Base-by-base conservation (phyloP, 2,329 filamentous ascomycete genomes). In the Colletotrichum eremochloae region DNA sequence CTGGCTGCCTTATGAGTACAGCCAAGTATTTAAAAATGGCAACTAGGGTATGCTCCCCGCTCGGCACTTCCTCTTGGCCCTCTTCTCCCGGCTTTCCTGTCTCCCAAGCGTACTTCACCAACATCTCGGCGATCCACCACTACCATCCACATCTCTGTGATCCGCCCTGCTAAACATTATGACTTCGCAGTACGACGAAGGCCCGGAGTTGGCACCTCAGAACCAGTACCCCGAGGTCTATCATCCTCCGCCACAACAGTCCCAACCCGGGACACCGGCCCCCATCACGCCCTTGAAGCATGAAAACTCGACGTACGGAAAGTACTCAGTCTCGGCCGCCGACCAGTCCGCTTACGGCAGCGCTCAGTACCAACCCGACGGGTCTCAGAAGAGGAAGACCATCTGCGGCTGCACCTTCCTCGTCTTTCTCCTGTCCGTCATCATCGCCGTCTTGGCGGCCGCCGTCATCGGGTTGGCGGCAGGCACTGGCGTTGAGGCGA, bases 401-500 rank as follows among this genome's bases (percentile, higher is more conserved):
- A 18, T 74, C 46, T 74, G 72, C 52, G 72, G 72, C 46, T 84
- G 81, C 72, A 77, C 81, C 6, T 62, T 80, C 11, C 62, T 84
- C 11, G 81, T 86, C 2, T 82, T 86, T 48, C 71, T 83, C 33
- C 80, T 87, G 15, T 83, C 82, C 5, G 72, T 77, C 65, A 80
- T 83, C 67, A 82, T 86, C 69, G 83, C 81, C 7, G 46, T 84
- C 15, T 74, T 86, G 53, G 79, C 80, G 0, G 81, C 78, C 0
- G 81, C 83, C 2, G 84, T 85, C 15, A 81, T 86, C 64, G 84
- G 84, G 1, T 77, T 86, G 36, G 84, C 84, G 1, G 84, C 83
- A 0, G 83, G 84, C 4, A 84, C 83, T 1, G 85, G 84, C 7
- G 77, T 86, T 7, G 80, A 84, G 66, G 75, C 82, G 8, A 81